Evolutionary conservation across 2,329 filamentous ascomycete genomes (phyloP).

Genomic region (Epichloe hybrida): DNA sequence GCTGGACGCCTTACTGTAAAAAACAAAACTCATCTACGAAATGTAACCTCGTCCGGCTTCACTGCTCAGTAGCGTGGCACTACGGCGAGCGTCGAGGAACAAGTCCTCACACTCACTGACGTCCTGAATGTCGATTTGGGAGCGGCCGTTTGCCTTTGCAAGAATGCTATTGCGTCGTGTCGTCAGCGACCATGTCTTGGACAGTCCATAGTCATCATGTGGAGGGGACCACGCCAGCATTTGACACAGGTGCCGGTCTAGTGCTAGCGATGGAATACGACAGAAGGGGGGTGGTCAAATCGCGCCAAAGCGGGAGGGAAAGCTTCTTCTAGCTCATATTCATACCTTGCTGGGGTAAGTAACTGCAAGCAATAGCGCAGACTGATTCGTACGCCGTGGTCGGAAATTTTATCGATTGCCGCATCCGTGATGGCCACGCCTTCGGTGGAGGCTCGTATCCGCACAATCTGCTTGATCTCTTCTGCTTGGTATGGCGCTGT

Average conservation of each 20-base stretch:
- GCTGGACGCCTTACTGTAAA: not conserved
- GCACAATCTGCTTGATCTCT: conserved; percentile 87
- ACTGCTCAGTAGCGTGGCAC: conserved; percentile 53
- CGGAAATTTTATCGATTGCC: conserved; percentile 75
- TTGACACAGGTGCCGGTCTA: not conserved
- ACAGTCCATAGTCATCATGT: conserved; percentile 3
- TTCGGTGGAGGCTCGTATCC: conserved; percentile 71
- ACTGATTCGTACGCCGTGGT: conserved; percentile 79
- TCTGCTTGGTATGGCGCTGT: conserved; percentile 78
- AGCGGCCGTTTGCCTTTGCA: conserved; percentile 67
- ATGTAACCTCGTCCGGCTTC: conserved; percentile 54
- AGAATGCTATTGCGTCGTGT: conserved; percentile 50
- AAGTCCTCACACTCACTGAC: conserved; percentile 71
- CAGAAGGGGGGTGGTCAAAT: not conserved
- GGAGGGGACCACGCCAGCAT: not conserved
- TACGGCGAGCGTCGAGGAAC: conserved; percentile 70
- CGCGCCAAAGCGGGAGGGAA: not conserved
- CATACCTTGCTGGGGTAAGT: conserved; percentile 66
- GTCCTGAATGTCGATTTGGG: conserved; percentile 64
- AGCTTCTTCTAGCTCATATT: not conserved
- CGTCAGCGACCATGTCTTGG: conserved; percentile 21
- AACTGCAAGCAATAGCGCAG: conserved; percentile 88
- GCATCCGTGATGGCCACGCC: conserved; percentile 64
- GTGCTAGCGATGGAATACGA: not conserved
- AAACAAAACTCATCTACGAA: conserved; percentile 23